Percentiles rank a stretch among this genome's conserved stretches.
Evolutionary conservation across 441 rosid genomes (phyloP).

Genomic region (Lagerstroemia fauriei): DNA sequence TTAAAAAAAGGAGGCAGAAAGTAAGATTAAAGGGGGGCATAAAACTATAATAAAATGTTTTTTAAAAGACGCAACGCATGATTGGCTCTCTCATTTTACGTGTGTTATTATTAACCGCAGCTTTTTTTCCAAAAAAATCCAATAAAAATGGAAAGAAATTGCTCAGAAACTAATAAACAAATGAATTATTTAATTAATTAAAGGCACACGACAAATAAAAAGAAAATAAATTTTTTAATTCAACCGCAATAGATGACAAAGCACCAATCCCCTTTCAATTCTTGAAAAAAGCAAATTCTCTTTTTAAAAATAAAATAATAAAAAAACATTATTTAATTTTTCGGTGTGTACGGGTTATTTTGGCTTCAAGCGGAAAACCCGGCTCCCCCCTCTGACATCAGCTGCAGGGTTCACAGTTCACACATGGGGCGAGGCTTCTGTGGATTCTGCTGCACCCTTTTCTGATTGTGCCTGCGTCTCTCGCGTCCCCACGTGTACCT

Average conservation of each 20-base stretch:
- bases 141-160: neutral
- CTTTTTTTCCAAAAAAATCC: neutral
- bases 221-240: too few relatives aligned
- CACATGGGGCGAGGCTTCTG: conserved; percentile 15
- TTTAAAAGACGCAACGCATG: conserved; percentile 8
- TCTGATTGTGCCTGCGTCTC: conserved; percentile 4
- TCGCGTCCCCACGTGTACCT: conserved; percentile 44
- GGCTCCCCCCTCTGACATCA: neutral
- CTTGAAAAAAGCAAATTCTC: too few relatives aligned
- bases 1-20: neutral
- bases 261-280: too few relatives aligned
- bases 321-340: too few relatives aligned
- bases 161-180: neutral
- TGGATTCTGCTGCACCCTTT: conserved; percentile 12
- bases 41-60: too few relatives aligned
- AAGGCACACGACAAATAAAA: too few relatives aligned
- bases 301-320: too few relatives aligned
- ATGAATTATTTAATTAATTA: too few relatives aligned
- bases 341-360: neutral
- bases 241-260: too few relatives aligned
- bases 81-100: conserved; percentile 12
- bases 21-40: too few relatives aligned
- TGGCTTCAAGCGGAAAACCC: neutral
- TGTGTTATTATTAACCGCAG: neutral
- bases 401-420: neutral